phyloP scores from a whole-genome alignment of 2,329 filamentous ascomycete genomes.

The Aureobasidium vineae region DNA sequence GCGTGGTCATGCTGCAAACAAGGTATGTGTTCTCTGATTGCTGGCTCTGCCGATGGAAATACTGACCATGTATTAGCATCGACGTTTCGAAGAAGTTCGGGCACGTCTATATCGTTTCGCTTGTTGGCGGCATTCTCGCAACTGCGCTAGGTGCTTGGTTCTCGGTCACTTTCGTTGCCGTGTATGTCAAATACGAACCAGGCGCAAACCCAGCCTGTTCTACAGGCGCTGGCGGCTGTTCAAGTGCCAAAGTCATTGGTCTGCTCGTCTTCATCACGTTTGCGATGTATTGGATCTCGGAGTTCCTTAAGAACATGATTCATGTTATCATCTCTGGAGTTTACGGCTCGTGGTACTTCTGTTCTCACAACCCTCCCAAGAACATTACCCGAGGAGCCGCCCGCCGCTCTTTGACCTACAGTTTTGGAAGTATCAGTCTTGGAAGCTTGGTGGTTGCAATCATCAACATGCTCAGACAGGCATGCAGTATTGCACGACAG shows the following conservation, averaged over 20 bases:
- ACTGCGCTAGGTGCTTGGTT: constrained; percentile 82
- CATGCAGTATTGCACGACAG: constrained; percentile 74
- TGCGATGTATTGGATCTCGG: constrained; percentile 88
- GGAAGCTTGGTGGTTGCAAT: constrained; percentile 84
- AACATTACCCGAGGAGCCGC: constrained; percentile 81
- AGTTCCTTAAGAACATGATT: constrained; percentile 91
- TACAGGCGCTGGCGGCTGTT: constrained; percentile 61
- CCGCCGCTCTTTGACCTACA: constrained; percentile 79
- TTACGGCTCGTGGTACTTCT: constrained; percentile 94
- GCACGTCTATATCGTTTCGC: constrained; percentile 81
- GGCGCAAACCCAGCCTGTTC: constrained; percentile 57
- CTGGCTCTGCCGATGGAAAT: neutral
- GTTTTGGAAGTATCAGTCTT: constrained; percentile 85
- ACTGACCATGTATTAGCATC: constrained; percentile 50
- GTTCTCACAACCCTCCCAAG: constrained; percentile 64
- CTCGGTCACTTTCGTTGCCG: constrained; percentile 76
- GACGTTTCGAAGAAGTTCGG: constrained; percentile 81
- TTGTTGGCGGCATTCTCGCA: constrained; percentile 75
- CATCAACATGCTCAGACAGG: constrained; percentile 78
- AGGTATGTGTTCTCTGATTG: constrained; percentile 31
- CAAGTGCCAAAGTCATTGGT: constrained; percentile 74
- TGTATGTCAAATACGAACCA: constrained; percentile 83
- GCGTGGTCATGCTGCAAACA: constrained; percentile 82
- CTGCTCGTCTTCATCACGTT: constrained; percentile 86
- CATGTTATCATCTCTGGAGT: constrained; percentile 85